Evolutionary conservation across 2,329 filamentous ascomycete species (phyloP), one percentile per base, ranked within the genome.

Genomic region (Madurella fahalii): DNA sequence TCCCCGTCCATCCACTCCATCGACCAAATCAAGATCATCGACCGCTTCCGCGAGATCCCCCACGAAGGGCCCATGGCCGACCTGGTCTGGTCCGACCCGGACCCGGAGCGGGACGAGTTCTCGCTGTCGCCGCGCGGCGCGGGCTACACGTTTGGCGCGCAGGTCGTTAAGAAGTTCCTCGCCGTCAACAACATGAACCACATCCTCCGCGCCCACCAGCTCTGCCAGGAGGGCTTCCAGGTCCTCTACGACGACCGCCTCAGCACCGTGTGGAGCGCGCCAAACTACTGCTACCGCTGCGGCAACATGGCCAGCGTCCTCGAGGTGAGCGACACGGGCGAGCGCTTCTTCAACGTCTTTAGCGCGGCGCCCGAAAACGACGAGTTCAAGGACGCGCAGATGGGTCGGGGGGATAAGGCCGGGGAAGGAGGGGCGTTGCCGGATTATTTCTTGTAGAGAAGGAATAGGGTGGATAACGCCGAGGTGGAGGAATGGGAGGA

Each of bases 1-100:
- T 92, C 88, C 1, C 89, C 89, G 1, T 92, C 88, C 31, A 97
- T 99, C 69, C 94, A 99, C 73, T 95, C 90, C 43, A 96, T 99
- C 69, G 94, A 99, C 71, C 94, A 99, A 74, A 97, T 99, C 74
- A 97, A 99, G 73, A 95, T 99, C 71, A 97, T 99, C 69, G 94
- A 99, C 74, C 90, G 94, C 44, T 99, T 97, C 77, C 86, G 94
- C 63, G 94, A 99, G 70, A 99, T 99, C 57, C 94, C 94, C 5
- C 94, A 99, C 74, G 94, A 99, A 73, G 94, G 94, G 0, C 94
- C 94, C 34, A 99, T 99, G 94, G 94, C 94, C n/a, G 94, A 99
- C 71, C 77, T 99, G 5, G 94, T 99, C 32, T 99, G 94, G 94
- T 96, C 91, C 17, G 94, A 99, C 69, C 94, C 94, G 0, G 94